Evolutionary conservation across 1,139 yeast species (phyloP), one percentile per base, ranked within the genome.

Genomic region (Debaryomycetaceae sp.): DNA sequence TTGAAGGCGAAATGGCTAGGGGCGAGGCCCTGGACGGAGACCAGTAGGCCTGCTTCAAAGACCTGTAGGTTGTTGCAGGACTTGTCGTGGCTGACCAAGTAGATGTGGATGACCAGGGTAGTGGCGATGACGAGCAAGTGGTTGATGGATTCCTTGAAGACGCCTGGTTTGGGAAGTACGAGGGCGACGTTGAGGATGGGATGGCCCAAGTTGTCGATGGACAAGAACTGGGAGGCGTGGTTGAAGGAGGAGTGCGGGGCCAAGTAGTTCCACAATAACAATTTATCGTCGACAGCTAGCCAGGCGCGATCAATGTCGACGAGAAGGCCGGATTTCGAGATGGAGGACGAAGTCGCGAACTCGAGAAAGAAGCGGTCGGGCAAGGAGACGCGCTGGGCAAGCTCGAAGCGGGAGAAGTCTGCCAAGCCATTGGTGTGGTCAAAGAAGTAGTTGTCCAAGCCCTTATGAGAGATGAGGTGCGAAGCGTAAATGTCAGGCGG

Each of bases 291-390:
- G 24, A 79, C 75, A 3, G 83, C 75, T 27, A 87, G 70, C 97
- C 97, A 90, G 6, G 90, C 77, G 36, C 95, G 71, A 37, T 77
- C 74, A 25, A 90, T 70, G 34, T 80, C 87, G 0, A 90, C 73
- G 41, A 90, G 78, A 28, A 87, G 57, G 6, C 98, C 98, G 73
- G 83, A 77, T 37, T 77, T 77, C 20, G 87, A 74, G 27, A 63
- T 68, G 33, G 75, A 68, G 44, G 78, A 77, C 11, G 86, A 71
- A 29, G 74, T 68, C 41, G 73, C 76, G 47, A 79, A 74, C 42
- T 82, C 87, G 37, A 78, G 83, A 40, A 82, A 73, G 38, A 86
- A 76, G 37, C 72, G 75, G 49, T 86, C 95, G 1, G 97, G 97
- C 30, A 87, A 73, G 44, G 72, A 74, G 35, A 77, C 64, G 33